Evolutionary conservation across 345 rosid species (phyloP).

Genomic region (Salix purpurea): DNA sequence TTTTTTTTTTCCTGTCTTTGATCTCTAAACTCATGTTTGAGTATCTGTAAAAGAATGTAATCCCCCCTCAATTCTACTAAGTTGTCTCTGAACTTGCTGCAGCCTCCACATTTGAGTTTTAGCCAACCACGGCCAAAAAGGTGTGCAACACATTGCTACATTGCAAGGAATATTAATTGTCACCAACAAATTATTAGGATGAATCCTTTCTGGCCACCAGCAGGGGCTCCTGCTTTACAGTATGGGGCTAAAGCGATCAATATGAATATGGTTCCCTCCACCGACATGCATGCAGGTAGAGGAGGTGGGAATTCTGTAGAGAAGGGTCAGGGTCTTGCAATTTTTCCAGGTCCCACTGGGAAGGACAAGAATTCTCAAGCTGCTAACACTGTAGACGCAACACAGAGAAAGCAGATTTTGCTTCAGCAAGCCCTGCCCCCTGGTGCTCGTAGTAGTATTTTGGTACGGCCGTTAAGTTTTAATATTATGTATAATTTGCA

Average conservation of each 20-base stretch:
- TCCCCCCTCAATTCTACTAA: not conserved
- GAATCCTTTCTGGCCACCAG: constrained; percentile 89
- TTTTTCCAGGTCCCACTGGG: constrained; percentile 39
- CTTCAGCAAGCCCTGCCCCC: constrained; percentile 80
- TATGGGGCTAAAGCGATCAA: constrained; percentile 74
- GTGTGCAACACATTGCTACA: constrained; percentile 93
- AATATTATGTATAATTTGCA: not conserved
- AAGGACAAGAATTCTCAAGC: constrained; percentile 58
- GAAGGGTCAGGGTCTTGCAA: constrained; percentile 48
- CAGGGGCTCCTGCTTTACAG: constrained; percentile 67
- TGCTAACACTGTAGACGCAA: constrained; percentile 49
- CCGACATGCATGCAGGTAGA: constrained; percentile 67
- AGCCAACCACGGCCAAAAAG: constrained; percentile 79
- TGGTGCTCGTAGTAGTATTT: constrained; percentile 63
- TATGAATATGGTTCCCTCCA: constrained; percentile 64
- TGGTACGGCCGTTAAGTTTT: constrained; percentile 45
- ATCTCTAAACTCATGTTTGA: not conserved
- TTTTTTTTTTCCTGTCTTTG: not conserved
- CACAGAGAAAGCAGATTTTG: constrained; percentile 78
- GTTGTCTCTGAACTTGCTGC: not conserved
- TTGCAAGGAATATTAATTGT: constrained; percentile 68
- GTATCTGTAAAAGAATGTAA: not conserved
- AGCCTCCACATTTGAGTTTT: constrained; percentile 75
- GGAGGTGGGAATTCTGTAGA: constrained; percentile 51
- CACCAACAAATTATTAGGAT: constrained; percentile 77